These are phyloP conservation scores for Piper longum DNA, from an alignment of 164 flowering plant genomes.

Conservation along the genomic window DNA sequence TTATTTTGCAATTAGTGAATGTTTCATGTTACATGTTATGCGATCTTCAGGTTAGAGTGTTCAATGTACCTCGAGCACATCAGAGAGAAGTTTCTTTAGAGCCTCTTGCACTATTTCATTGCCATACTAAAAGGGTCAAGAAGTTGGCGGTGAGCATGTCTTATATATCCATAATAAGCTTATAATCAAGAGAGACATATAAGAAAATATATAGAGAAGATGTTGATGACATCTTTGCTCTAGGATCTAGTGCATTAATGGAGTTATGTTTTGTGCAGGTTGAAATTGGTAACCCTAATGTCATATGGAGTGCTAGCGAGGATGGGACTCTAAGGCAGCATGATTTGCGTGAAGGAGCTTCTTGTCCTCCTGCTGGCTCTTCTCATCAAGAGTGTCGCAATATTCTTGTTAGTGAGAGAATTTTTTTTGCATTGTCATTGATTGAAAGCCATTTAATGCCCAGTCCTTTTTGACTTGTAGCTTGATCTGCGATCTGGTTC, in stretches of 20 bases:
- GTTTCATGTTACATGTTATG: not conserved
- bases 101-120: slow-evolving; percentile 60
- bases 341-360: slow-evolving; percentile 79
- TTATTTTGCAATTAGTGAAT: not conserved
- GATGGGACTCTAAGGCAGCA: slow-evolving; percentile 97
- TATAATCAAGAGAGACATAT: not conserved
- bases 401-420: slow-evolving; percentile 33
- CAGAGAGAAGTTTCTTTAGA: slow-evolving; percentile 32
- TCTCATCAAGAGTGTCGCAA: slow-evolving; percentile 80
- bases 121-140: slow-evolving; percentile 87
- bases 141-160: slow-evolving; percentile 62
- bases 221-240: not conserved
- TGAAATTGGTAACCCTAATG: slow-evolving; percentile 90
- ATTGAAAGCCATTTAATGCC: not conserved
- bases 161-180: no score
- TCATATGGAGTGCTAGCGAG: slow-evolving; percentile 99
- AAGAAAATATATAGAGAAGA: no score
- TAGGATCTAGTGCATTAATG: not conserved
- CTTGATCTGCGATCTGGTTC: slow-evolving; percentile 87
- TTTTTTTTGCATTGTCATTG: not conserved
- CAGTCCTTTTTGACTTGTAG: slow-evolving; percentile 29
- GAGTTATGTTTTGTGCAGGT: slow-evolving; percentile 33
- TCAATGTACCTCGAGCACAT: slow-evolving; percentile 50
- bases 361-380: slow-evolving; percentile 89
- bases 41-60: slow-evolving; percentile 55